A percentile compares a stretch with the other conserved stretches of the same genome.
Evolutionary conservation across 257 asterid species (phyloP).

Genomic region (Perilla frutescens): DNA sequence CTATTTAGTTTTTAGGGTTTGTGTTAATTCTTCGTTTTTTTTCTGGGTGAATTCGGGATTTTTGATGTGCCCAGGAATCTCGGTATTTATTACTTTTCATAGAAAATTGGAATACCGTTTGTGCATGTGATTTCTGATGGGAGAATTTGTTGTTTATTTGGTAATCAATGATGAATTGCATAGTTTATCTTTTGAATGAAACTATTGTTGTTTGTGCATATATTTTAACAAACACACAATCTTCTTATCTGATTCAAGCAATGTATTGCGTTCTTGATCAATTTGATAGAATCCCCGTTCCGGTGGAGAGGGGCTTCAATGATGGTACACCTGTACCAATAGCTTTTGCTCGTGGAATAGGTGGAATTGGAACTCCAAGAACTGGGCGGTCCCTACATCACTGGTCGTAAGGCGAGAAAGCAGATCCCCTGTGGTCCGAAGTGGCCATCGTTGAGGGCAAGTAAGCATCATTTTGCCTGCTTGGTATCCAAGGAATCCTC

Average conservation of each 20-base stretch:
- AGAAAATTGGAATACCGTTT: neutral
- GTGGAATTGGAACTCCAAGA: conserved; percentile 47
- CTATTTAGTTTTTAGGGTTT: neutral
- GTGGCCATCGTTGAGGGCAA: conserved; percentile 52
- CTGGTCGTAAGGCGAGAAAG: conserved; percentile 48
- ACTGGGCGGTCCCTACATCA: conserved; percentile 43
- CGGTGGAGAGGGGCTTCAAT: conserved; percentile 53
- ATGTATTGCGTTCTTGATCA: conserved; percentile 12
- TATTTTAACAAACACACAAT: neutral
- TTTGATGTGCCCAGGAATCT: neutral
- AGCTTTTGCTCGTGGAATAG: conserved; percentile 36
- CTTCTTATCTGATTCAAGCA: conserved; percentile 4
- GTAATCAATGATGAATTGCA: no score
- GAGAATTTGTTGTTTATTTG: neutral
- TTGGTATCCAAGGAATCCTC: conserved; percentile 79
- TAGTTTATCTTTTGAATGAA: neutral
- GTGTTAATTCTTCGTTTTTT: no score
- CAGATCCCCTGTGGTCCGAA: conserved; percentile 49
- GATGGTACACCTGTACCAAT: conserved; percentile 42
- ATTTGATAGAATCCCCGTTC: conserved; percentile 48
- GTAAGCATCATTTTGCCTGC: conserved; percentile 52
- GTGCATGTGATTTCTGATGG: neutral
- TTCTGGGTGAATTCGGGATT: neutral
- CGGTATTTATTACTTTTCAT: neutral
- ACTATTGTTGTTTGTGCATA: neutral